Evolutionary conservation across 257 asterid species (phyloP).

Genomic region (Capsicum pubescens): DNA sequence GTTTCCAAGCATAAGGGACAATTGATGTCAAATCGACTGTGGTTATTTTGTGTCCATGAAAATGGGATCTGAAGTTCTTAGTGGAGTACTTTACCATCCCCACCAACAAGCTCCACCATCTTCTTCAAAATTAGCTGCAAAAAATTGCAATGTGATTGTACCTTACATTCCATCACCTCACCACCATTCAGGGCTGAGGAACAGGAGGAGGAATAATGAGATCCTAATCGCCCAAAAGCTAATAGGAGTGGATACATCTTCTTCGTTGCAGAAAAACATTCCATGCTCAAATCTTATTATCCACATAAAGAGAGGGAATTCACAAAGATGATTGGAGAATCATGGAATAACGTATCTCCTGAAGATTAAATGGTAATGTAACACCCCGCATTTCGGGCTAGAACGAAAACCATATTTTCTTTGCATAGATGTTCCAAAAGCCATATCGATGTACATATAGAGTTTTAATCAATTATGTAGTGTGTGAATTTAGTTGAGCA

Average conservation of each 20-base stretch:
- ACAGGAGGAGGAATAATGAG: constrained; percentile 42
- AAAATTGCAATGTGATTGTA: constrained; percentile 43
- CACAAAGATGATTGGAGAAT: constrained; percentile 73
- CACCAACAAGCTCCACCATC: constrained; percentile 13
- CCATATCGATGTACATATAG: too few relatives aligned
- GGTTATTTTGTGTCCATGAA: constrained; percentile 75
- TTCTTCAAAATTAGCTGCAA: not conserved
- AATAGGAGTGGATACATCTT: constrained; percentile 81
- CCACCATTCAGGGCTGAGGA: constrained; percentile 33
- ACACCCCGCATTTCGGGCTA: too few relatives aligned
- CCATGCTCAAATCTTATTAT: constrained; percentile 54
- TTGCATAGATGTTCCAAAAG: too few relatives aligned
- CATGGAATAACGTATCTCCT: constrained; percentile 65
- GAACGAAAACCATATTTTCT: too few relatives aligned
- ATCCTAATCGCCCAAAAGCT: constrained; percentile 70
- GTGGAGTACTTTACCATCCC: constrained; percentile 78
- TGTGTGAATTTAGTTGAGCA: too few relatives aligned
- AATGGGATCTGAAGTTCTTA: constrained; percentile 60
- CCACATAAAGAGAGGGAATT: constrained; percentile 69
- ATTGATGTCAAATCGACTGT: constrained; percentile 75
- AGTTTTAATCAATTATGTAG: too few relatives aligned
- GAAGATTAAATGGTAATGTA: constrained; percentile 69
- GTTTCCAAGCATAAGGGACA: constrained; percentile 58
- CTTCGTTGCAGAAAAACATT: constrained; percentile 51
- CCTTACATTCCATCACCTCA: constrained; percentile 42